phyloP scores from a whole-genome alignment of 352 stramenopile species.

The Thraustochytrium aureum region DNA sequence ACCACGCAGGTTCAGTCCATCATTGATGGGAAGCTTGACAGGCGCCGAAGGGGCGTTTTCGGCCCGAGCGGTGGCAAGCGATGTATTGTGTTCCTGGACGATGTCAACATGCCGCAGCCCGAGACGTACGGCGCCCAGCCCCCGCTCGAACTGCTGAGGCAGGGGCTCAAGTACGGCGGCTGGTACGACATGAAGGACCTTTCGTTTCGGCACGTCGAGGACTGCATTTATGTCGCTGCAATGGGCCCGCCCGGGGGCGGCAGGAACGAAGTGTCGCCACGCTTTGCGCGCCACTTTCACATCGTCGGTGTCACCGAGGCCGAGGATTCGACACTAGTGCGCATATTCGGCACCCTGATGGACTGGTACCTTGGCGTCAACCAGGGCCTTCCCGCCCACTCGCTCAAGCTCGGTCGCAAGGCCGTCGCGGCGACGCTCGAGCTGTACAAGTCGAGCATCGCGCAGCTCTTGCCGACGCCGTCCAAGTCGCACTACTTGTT shows the following conservation, averaged over 20 bases:
- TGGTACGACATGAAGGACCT: conserved; percentile 91
- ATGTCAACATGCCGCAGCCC: conserved; percentile 93
- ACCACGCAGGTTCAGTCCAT: conserved; percentile 86
- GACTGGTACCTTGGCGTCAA: conserved; percentile 68
- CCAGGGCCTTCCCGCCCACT: conserved; percentile 61
- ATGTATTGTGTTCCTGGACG: conserved; percentile 89
- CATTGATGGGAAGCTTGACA: conserved; percentile 90
- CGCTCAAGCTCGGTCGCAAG: conserved; percentile 27
- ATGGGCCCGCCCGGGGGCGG: conserved; percentile 89
- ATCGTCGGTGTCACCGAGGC: conserved; percentile 85
- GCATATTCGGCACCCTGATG: conserved; percentile 91
- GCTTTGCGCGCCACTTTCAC: conserved; percentile 88
- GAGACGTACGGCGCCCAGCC: conserved; percentile 92
- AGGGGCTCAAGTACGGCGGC: conserved; percentile 90
- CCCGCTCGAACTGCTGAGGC: conserved; percentile 88
- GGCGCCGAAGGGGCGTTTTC: conserved; percentile 87
- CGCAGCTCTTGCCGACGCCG: conserved; percentile 83
- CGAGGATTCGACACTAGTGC: conserved; percentile 76
- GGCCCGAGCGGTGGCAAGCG: conserved; percentile 82
- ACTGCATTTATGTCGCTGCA: conserved; percentile 81
- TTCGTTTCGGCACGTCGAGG: conserved; percentile 81
- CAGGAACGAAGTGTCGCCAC: conserved; percentile 81
- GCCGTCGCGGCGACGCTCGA: conserved; percentile 60
- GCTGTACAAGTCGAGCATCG: conserved; percentile 85
- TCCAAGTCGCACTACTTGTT: conserved; percentile 95